A percentile compares a stretch with the other conserved stretches of the same genome.
These are phyloP conservation scores for Tricholoma flavovirens DNA, from an alignment of 768 basidiomycete genomes.

Conservation along the genomic window DNA sequence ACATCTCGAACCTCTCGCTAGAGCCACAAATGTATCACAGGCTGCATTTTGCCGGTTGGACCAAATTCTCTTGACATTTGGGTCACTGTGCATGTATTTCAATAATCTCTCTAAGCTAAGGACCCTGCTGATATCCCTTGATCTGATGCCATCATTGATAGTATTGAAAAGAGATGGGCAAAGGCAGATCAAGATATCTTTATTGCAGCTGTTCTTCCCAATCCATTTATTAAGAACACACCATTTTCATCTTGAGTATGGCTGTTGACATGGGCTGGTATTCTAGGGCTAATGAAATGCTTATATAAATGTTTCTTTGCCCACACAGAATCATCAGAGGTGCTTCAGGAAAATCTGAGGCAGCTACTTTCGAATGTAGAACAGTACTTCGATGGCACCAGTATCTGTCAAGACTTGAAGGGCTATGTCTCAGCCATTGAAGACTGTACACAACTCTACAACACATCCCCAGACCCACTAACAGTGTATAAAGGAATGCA, in stretches of 20 bases:
- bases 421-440: neutral
- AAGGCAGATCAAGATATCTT: conserved; percentile 23
- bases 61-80: conserved; percentile 4
- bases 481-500: conserved; percentile 7
- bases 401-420: neutral
- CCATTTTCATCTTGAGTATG: conserved; percentile 8
- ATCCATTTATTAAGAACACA: conserved; percentile 13
- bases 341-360: neutral
- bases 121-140: neutral
- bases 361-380: no score
- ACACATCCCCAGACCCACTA: conserved; percentile 7
- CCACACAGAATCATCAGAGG: neutral
- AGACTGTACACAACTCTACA: neutral
- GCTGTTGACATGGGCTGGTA: conserved; percentile 9
- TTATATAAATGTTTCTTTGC: conserved; percentile 13
- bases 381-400: neutral
- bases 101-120: neutral
- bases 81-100: neutral
- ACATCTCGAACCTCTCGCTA: conserved; percentile 9
- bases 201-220: conserved; percentile 21
- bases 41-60: conserved; percentile 1
- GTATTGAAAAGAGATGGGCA: conserved; percentile 17
- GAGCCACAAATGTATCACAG: conserved; percentile 2
- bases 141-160: conserved; percentile 2
- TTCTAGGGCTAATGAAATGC: conserved; percentile 4